These are phyloP conservation scores for Zelonia costaricensis DNA, from an alignment of 208 protist species.

Conservation along the genomic window DNA sequence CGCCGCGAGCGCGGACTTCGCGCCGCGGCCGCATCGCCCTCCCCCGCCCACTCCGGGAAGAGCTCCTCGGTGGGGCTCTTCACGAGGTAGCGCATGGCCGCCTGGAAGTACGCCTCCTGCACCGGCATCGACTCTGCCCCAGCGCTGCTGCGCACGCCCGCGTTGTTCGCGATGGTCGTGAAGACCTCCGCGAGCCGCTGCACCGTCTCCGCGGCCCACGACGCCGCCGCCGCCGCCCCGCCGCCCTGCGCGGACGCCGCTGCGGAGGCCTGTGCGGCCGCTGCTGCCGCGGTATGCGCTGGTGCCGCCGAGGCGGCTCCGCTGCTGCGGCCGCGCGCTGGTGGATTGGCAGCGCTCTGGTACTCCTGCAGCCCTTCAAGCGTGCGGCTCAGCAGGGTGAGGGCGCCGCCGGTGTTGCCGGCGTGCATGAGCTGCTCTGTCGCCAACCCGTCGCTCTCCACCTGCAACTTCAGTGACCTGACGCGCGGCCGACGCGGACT, in stretches of 20 bases:
- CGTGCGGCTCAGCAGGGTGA: conserved; percentile 6
- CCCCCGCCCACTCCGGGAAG: conserved; percentile 26
- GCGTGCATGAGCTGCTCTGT: conserved; percentile 4
- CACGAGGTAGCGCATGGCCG: conserved; percentile 41
- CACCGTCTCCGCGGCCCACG: conserved; percentile 24
- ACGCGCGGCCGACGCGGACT: background rate
- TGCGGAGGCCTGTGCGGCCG: background rate
- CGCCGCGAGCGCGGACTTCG: too few species aligned
- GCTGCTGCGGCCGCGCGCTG: background rate
- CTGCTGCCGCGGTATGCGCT: background rate
- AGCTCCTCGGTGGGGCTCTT: conserved; percentile 8
- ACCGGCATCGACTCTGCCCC: conserved; percentile 43
- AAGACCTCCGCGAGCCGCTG: conserved; percentile 50
- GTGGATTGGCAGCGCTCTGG: background rate
- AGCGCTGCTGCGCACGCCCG: conserved; percentile 50
- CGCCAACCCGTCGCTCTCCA: conserved; percentile 8
- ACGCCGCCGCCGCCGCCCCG: background rate
- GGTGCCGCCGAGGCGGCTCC: background rate
- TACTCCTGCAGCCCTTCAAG: conserved; percentile 8
- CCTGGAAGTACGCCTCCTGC: conserved; percentile 47
- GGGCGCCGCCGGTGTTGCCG: conserved; percentile 9
- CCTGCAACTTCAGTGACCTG: conserved; percentile 1
- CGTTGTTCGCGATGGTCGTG: conserved; percentile 54
- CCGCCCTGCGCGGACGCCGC: conserved; percentile 7
- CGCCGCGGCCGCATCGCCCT: background rate